Base-by-base conservation (phyloP, 2,329 filamentous ascomycete species). In the Cladophialophora bantiana region DNA sequence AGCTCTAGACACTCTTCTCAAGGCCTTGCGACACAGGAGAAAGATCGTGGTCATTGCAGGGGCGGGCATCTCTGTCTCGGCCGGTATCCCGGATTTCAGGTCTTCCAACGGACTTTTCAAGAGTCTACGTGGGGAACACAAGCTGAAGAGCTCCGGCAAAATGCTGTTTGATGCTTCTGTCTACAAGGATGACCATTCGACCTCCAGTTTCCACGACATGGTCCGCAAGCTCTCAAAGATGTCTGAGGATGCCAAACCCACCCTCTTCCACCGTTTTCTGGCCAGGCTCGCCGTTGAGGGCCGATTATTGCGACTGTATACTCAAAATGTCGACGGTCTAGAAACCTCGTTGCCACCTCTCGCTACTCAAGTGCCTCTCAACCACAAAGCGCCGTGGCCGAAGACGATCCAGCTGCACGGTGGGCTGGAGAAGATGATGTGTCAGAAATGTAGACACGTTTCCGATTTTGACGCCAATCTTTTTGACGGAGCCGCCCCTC, bases 41-140 rank as follows among this genome's bases (percentile, higher is more conserved):
- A 97, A 97, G 82, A 96, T 99, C 76, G 93, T 99, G 38, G 92
- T 98, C 59, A 91, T 99, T 77, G 95, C 94, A 55, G 95, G 95
- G 66, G 95, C 95, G 70, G 95, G 95, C 69, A 99, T 99, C 74
- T 98, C 95, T 45, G 95, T 97, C 59, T 94, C 94, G 62, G 94
- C 95, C 73, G 95, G 95, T 70, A 96, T 99, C 74, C 95, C 95
- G 73, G 95, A 99, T 78, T 99, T 99, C 75, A 92, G 95, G 71
- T 99, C 95, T 4, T 89, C 92, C 10, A 90, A 89, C 66, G 95
- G 95, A 59, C 86, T 99, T 2, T 99, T 99, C 80, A 91, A 89
- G 66, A 91, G 90, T 18, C 84, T 97, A 32, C 90, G 92, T 71
- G 90, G 88, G 68, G 90, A 97, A 76, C 92, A 97, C 79, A 96